phyloP scores from a whole-genome alignment of 108 stramenopile species.

The Nannochloropsis gaditana region DNA sequence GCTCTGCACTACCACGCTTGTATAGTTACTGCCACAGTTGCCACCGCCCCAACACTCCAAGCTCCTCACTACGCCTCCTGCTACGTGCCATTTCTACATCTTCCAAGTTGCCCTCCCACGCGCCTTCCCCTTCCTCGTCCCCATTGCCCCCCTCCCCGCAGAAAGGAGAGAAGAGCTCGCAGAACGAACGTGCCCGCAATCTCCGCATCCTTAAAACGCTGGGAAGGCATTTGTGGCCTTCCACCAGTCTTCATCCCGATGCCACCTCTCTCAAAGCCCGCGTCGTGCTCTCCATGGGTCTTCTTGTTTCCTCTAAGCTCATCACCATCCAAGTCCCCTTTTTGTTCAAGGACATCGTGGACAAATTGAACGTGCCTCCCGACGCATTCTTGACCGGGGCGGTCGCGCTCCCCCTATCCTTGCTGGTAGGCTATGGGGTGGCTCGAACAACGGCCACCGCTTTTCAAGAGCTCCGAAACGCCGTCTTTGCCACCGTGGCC shows the following conservation, averaged over 20 bases:
- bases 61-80: background rate
- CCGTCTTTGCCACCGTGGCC: slow-evolving; percentile 87
- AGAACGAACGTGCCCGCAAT: slow-evolving; percentile 10
- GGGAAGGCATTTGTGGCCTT: background rate
- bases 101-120: background rate
- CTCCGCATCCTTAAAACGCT: slow-evolving; percentile 12
- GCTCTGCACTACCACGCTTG: background rate
- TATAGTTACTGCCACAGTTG: background rate
- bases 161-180: background rate
- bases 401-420: slow-evolving; percentile 48
- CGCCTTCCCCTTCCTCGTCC: background rate
- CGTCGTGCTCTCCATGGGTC: slow-evolving; percentile 68
- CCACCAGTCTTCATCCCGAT: slow-evolving; percentile 18
- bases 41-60: background rate
- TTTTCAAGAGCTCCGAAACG: slow-evolving; percentile 83
- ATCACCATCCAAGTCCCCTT: slow-evolving; percentile 90
- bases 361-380: slow-evolving; percentile 50
- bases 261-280: slow-evolving; percentile 51
- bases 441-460: slow-evolving; percentile 75
- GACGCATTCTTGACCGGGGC: slow-evolving; percentile 27
- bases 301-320: slow-evolving; percentile 84
- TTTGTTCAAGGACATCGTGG: slow-evolving; percentile 86
- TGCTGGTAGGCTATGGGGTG: slow-evolving; percentile 82
- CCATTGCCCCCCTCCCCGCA: background rate
- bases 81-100: background rate